Evolutionary conservation across 306 rosid species (phyloP), one percentile per base, ranked within the genome.

Genomic region (Glycine tomentella): DNA sequence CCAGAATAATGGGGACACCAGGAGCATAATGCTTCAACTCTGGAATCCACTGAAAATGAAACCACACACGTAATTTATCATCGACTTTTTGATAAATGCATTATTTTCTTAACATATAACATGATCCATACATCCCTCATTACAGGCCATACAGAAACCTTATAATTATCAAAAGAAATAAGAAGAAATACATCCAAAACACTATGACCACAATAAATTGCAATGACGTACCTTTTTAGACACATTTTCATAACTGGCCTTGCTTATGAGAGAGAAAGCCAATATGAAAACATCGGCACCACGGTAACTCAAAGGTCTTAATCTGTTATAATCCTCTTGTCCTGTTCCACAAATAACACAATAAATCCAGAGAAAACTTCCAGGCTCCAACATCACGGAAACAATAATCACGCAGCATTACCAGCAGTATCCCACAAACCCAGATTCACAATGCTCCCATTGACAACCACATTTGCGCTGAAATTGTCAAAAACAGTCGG

Each of bases 1-100:
- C 99, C 80, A 95, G 90, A 83, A 95, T 87, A 78, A 95, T 93
- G 69, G 99, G 99, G 74, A 95, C 99, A 82, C 98, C 98, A 49
- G 99, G 98, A 46, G 99, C 99, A 93, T 95, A 95, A 87, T 95
- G 99, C 90, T 95, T 95, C 96, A 95, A 92, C 93, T 95, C 99
- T 62, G 98, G 99, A 86, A 95, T 95, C 99, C 99, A 95, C 99
- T 95, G 99, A 53, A 89, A 80, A 83, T 53, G 51, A 87, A 83
- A 78, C 36, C 56, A 48, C 17, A 79, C 65, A 13, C 13, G 48
- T 52, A 74, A 55, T 56, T 56, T 42, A 59, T 75, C 73, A 81
- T 63, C 48, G 55, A 56, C 44, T 53, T 38, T 70, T 34, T 62
- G 9, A 8, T 57, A 66, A 56, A 63, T 53, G 51, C 51, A 70